Percentiles rank a stretch among this genome's conserved stretches.
Evolutionary conservation across 345 rosid genomes (phyloP).

Genomic region (Eucalyptus tenuipes): DNA sequence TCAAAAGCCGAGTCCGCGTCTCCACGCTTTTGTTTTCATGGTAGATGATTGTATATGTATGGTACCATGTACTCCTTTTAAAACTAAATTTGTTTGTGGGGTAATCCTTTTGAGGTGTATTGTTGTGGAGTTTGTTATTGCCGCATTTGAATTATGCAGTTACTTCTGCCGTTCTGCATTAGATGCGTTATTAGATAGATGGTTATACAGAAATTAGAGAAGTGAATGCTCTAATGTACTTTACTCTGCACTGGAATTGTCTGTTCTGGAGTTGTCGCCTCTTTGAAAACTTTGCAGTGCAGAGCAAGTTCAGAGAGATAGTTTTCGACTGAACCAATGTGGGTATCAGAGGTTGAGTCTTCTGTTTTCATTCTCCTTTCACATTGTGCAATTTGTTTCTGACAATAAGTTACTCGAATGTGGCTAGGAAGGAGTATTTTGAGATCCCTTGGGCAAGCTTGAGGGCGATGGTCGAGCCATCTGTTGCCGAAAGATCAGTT

Average conservation of each 20-base stretch:
- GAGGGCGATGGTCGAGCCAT: slow-evolving; percentile 39
- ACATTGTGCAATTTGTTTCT: background rate
- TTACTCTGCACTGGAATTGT: background rate
- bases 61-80: background rate
- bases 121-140: background rate
- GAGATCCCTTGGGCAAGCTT: slow-evolving; percentile 58
- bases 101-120: background rate
- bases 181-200: background rate
- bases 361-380: background rate
- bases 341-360: background rate
- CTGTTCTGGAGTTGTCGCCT: background rate
- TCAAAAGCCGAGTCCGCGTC: background rate
- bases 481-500: slow-evolving; percentile 26
- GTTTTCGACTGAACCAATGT: background rate
- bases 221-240: background rate
- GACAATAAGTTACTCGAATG: background rate
- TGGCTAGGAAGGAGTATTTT: slow-evolving; percentile 53
- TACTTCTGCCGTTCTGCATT: background rate
- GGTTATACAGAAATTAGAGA: background rate
- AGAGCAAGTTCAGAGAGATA: background rate
- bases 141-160: background rate
- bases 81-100: background rate
- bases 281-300: background rate
- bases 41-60: background rate
- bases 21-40: background rate